These are phyloP conservation scores for Phytophthora uliginosa DNA, from an alignment of 352 stramenopile species.

Conservation along the genomic window DNA sequence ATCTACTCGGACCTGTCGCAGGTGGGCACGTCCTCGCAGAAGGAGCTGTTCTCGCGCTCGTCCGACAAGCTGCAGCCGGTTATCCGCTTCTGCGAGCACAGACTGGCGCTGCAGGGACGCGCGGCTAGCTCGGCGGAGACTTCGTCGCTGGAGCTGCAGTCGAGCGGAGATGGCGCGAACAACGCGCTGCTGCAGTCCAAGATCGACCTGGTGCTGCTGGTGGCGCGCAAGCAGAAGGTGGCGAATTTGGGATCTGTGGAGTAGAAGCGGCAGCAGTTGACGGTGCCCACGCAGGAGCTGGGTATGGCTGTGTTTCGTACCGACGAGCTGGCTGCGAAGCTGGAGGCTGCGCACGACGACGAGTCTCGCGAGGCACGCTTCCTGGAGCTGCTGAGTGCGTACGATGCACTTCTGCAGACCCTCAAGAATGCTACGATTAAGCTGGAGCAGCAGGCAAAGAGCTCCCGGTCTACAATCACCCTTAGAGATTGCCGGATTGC, in stretches of 20 bases:
- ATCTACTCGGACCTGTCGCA: conserved; percentile 90
- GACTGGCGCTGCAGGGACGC: conserved; percentile 69
- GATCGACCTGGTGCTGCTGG: conserved; percentile 86
- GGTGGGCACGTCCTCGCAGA: conserved; percentile 83
- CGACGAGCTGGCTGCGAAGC: conserved; percentile 74
- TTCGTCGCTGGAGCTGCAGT: conserved; percentile 63
- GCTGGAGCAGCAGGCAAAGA: conserved; percentile 84
- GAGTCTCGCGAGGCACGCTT: conserved; percentile 81
- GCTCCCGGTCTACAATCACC: no score
- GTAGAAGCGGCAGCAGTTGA: conserved; percentile 85
- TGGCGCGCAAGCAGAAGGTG: conserved; percentile 89
- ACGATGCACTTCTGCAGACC: conserved; percentile 73
- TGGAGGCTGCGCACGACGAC: conserved; percentile 63
- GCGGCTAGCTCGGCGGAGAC: conserved; percentile 43
- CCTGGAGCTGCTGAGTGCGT: conserved; percentile 78
- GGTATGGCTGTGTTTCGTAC: conserved; percentile 74
- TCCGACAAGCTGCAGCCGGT: conserved; percentile 86
- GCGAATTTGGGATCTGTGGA: conserved; percentile 79
- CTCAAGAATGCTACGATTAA: conserved; percentile 75
- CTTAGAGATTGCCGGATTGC: no score
- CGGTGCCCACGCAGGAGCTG: conserved; percentile 79
- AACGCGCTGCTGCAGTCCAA: conserved; percentile 86
- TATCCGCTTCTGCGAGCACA: conserved; percentile 89
- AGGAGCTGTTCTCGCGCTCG: conserved; percentile 78
- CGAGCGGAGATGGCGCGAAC: conserved; percentile 71